Percentiles rank a stretch among this genome's conserved stretches.
Conservation (phyloP, 2,329 filamentous ascomycete genomes). For the Cercospora beticola region DNA sequence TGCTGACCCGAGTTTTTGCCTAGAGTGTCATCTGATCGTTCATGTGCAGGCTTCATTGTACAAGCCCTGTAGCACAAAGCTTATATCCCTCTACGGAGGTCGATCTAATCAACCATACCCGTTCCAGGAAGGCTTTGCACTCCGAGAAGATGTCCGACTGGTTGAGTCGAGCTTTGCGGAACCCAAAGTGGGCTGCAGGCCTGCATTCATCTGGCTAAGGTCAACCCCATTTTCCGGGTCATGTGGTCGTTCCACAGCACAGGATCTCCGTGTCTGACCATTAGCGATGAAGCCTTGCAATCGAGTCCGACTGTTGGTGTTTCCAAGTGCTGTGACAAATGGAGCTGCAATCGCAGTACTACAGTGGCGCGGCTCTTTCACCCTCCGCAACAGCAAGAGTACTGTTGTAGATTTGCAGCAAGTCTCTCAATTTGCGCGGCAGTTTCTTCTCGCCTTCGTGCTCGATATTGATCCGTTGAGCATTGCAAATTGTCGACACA, state of each 20-base stretch:
- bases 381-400: not conserved
- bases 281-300: too few relatives aligned
- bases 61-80: not conserved
- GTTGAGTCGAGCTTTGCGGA: not conserved
- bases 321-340: too few relatives aligned
- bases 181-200: not conserved
- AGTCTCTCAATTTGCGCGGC: not conserved
- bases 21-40: not conserved
- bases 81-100: not conserved
- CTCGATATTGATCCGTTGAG: not conserved
- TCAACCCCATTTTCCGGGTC: not conserved
- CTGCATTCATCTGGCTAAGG: not conserved
- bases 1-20: not conserved
- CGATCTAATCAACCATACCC: not conserved
- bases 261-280: too few relatives aligned
- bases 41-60: not conserved
- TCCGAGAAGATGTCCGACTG: not conserved
- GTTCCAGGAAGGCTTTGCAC: not conserved
- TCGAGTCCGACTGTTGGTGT: too few relatives aligned
- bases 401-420: not conserved
- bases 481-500: not conserved
- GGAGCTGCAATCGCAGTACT: too few relatives aligned
- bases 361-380: not conserved
- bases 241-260: not conserved
- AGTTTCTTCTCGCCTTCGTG: not conserved